These are phyloP conservation scores for Eucalyptus tenuipes DNA, from an alignment of 345 rosid genomes.

Conservation along the genomic window DNA sequence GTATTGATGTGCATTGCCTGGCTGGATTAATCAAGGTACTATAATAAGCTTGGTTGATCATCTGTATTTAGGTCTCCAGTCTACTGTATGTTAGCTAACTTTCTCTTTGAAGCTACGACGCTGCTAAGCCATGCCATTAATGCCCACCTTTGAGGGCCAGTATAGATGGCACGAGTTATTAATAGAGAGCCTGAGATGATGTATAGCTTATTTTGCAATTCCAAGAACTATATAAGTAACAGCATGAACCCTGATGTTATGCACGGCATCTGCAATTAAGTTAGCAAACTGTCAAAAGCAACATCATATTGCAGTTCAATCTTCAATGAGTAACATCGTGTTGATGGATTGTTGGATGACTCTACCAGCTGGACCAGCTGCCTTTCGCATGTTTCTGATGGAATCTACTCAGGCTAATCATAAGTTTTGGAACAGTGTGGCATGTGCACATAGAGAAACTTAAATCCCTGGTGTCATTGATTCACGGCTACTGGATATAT, in stretches of 20 bases:
- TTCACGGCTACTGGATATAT: not conserved
- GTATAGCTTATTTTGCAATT: not conserved
- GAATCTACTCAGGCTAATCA: not conserved
- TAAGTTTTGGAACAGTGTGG: not conserved
- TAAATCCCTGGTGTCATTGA: not conserved
- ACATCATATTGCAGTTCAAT: not conserved
- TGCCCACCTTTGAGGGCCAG: not conserved
- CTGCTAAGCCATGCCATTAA: not conserved
- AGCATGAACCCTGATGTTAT: not conserved
- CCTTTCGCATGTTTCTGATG: not conserved
- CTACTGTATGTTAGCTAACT: not conserved
- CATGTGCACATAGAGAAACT: not conserved
- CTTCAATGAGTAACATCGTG: not conserved
- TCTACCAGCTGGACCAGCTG: not conserved
- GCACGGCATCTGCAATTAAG: not conserved
- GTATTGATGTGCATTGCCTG: constrained; percentile 28
- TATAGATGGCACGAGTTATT: not conserved
- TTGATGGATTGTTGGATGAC: not conserved
- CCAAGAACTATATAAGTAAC: not conserved
- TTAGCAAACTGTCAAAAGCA: not conserved
- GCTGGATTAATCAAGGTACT: constrained; percentile 36
- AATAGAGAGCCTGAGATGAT: not conserved
- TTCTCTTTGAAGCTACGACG: not conserved
- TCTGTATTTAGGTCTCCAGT: not conserved
- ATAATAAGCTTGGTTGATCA: not conserved